Percentiles rank a stretch among this genome's conserved stretches.
phyloP scores from a whole-genome alignment of 305 asterid species.

The Fraxinus dipetala region DNA sequence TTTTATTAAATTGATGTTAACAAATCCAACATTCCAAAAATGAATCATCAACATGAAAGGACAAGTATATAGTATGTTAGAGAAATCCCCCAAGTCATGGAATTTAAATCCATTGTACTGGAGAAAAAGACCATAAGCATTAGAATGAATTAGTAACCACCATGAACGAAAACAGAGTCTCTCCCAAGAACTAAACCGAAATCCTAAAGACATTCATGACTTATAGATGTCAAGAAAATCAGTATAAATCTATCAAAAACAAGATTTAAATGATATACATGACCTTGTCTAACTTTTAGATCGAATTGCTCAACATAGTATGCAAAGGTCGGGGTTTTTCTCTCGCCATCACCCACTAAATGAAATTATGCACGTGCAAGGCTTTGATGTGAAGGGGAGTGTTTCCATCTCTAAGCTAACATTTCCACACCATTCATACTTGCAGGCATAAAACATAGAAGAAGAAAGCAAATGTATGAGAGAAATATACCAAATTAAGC shows the following conservation, averaged over 20 bases:
- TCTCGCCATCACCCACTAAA: not conserved
- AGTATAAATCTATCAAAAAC: not conserved
- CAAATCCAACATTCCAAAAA: not conserved
- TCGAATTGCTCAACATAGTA: not conserved
- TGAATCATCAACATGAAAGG: not conserved
- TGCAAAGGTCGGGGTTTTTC: not conserved
- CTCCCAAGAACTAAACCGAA: not conserved
- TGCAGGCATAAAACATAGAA: not conserved
- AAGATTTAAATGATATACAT: not conserved
- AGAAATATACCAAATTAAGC: conserved; percentile 48
- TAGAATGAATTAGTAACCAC: not conserved
- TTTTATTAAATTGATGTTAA: not conserved
- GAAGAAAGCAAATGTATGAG: not conserved
- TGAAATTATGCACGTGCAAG: not conserved
- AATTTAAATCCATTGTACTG: not conserved
- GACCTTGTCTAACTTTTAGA: not conserved
- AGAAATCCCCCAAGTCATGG: not conserved
- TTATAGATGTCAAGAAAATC: not conserved
- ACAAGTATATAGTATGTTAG: not conserved
- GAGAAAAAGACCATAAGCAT: not conserved
- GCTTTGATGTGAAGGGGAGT: not conserved
- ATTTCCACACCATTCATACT: not conserved
- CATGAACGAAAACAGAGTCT: not conserved
- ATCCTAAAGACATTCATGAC: not conserved
- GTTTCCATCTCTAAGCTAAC: not conserved